Conservation (phyloP, 2,329 filamentous ascomycete genomes). For the Allantophomopsis cytisporea region DNA sequence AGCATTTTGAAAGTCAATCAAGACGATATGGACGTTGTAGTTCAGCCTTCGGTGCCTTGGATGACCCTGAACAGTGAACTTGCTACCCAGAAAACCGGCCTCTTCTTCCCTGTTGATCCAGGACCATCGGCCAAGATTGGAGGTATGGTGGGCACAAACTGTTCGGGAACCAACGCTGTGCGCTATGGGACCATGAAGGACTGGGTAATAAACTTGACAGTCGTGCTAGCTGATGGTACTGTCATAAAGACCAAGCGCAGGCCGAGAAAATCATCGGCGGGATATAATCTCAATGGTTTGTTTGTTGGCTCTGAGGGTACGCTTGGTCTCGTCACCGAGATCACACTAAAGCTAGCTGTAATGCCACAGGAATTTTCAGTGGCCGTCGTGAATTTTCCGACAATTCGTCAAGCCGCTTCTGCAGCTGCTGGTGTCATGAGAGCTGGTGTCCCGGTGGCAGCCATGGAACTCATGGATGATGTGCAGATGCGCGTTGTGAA, state of each 20-base stretch:
- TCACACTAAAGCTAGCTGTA: slow-evolving; percentile 67
- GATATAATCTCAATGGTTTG: slow-evolving; percentile 69
- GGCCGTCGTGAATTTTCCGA: slow-evolving; percentile 67
- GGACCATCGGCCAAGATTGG: slow-evolving; percentile 58
- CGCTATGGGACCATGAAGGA: slow-evolving; percentile 81
- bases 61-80: slow-evolving; percentile 68
- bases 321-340: slow-evolving; percentile 68
- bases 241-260: slow-evolving; percentile 67
- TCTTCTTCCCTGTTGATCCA: slow-evolving; percentile 88
- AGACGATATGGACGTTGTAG: slow-evolving; percentile 84
- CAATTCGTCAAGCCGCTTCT: slow-evolving; percentile 61
- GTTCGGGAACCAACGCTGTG: slow-evolving; percentile 67
- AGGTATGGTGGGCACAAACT: slow-evolving; percentile 72
- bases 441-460: slow-evolving; percentile 24
- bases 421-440: slow-evolving; percentile 68
- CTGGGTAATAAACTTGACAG: slow-evolving; percentile 73
- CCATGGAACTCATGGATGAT: slow-evolving; percentile 71
- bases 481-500: slow-evolving; percentile 80
- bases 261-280: slow-evolving; percentile 70
- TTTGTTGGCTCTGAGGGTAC: slow-evolving; percentile 78
- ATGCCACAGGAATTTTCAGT: slow-evolving; percentile 66
- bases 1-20: slow-evolving; percentile 66
- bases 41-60: slow-evolving; percentile 88
- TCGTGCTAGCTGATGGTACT: slow-evolving; percentile 66
- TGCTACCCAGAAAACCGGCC: slow-evolving; percentile 54